These are phyloP conservation scores for Dioszegia aurantiaca DNA, from an alignment of 768 basidiomycete species.

Conservation along the genomic window DNA sequence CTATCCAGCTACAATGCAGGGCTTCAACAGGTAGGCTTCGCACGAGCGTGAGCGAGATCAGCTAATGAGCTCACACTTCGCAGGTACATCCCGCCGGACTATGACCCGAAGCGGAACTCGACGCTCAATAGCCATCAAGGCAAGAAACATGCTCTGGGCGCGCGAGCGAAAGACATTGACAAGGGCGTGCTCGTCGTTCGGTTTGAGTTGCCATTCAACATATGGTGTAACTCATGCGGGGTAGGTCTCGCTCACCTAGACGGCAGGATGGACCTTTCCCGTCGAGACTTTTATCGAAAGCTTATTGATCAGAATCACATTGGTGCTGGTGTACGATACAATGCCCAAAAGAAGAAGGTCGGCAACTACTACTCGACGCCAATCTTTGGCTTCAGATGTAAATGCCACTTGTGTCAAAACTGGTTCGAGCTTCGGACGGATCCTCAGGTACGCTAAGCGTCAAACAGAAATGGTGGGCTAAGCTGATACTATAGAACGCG, in stretches of 20 bases:
- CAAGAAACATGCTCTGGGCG: conserved; percentile 83
- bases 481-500: conserved; percentile 66
- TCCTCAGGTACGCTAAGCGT: conserved; percentile 66
- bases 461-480: not conserved
- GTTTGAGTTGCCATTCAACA: conserved; percentile 81
- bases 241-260: conserved; percentile 24
- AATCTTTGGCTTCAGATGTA: conserved; percentile 92
- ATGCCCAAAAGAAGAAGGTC: conserved; percentile 96
- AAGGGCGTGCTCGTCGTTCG: conserved; percentile 89
- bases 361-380: conserved; percentile 92
- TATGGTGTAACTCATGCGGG: conserved; percentile 79
- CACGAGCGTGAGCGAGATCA: too few species aligned
- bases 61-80: not conserved
- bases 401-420: conserved; percentile 92
- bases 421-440: conserved; percentile 99
- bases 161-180: conserved; percentile 90
- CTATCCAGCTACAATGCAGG: too few species aligned
- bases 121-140: conserved; percentile 56
- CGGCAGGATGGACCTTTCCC: too few species aligned
- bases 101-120: conserved; percentile 60
- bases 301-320: conserved; percentile 65
- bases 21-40: conserved; percentile 13
- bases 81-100: conserved; percentile 74
- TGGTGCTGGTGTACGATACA: conserved; percentile 99
- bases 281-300: too few species aligned